These are phyloP conservation scores for Pneumocystis oryctolagi DNA, from an alignment of 1,139 yeast genomes.

Conservation along the genomic window DNA sequence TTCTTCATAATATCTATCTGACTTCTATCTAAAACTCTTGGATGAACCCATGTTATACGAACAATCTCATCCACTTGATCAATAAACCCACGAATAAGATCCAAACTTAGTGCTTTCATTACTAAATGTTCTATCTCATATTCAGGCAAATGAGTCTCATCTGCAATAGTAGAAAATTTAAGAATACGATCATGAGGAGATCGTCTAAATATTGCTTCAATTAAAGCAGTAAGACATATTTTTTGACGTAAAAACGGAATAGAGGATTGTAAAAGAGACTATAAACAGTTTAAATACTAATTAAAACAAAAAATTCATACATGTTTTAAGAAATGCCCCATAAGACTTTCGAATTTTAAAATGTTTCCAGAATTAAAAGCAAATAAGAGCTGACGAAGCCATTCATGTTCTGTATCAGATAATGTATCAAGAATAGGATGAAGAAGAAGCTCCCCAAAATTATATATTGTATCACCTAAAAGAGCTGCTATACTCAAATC, in stretches of 20 bases:
- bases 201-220: slow-evolving; percentile 71
- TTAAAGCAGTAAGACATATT: slow-evolving; percentile 78
- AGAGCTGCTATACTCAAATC: slow-evolving; percentile 78
- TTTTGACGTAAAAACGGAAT: slow-evolving; percentile 70
- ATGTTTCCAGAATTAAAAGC: slow-evolving; percentile 71
- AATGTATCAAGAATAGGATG: slow-evolving; percentile 65
- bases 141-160: slow-evolving; percentile 51
- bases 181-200: slow-evolving; percentile 62
- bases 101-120: slow-evolving; percentile 78
- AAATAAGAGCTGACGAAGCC: slow-evolving; percentile 61
- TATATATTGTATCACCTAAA: slow-evolving; percentile 81
- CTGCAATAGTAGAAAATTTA: slow-evolving; percentile 56
- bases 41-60: slow-evolving; percentile 86
- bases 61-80: slow-evolving; percentile 73
- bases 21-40: slow-evolving; percentile 68
- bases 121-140: slow-evolving; percentile 79
- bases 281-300: not conserved
- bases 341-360: slow-evolving; percentile 39
- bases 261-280: slow-evolving; percentile 46
- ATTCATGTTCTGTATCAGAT: slow-evolving; percentile 39
- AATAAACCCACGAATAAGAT: slow-evolving; percentile 69
- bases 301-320: not conserved
- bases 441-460: slow-evolving; percentile 84
- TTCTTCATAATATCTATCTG: slow-evolving; percentile 67
- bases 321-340: slow-evolving; percentile 29